A percentile compares a stretch with the other conserved stretches of the same genome.
Evolutionary conservation across 2,329 filamentous ascomycete genomes (phyloP).

Genomic region (Sarocladiaceae sp.): DNA sequence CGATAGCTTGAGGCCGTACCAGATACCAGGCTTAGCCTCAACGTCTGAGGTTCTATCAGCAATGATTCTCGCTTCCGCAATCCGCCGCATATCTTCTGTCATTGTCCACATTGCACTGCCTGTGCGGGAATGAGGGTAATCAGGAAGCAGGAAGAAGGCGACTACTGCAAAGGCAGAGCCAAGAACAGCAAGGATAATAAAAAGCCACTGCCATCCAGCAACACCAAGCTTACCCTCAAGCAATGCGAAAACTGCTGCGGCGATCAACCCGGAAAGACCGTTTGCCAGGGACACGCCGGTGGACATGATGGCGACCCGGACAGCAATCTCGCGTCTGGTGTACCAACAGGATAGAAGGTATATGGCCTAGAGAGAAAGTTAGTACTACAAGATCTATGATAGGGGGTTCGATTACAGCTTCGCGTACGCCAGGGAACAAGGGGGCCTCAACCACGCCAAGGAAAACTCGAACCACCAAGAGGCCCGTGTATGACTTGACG

Average conservation of each 20-base stretch:
- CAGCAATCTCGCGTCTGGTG: conserved; percentile 16
- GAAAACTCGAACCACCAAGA: conserved; percentile 13
- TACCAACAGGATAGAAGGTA: conserved; percentile 20
- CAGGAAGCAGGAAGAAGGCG: conserved; percentile 14
- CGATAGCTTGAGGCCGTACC: background rate
- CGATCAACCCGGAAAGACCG: conserved; percentile 17
- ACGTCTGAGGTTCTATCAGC: conserved; percentile 11
- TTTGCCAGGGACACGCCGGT: conserved; percentile 15
- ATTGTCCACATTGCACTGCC: conserved; percentile 14
- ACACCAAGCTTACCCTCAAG: conserved; percentile 38
- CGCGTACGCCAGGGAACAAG: conserved; percentile 11
- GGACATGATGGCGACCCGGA: conserved; percentile 19
- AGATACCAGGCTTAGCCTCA: background rate
- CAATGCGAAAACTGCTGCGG: conserved; percentile 23
- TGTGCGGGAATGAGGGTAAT: conserved; percentile 12
- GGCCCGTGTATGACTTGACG: conserved; percentile 9
- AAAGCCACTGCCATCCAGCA: conserved; percentile 58
- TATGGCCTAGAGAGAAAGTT: conserved; percentile 8
- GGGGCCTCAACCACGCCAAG: conserved; percentile 15
- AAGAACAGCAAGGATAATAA: conserved; percentile 55
- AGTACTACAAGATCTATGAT: background rate
- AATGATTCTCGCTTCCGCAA: conserved; percentile 14
- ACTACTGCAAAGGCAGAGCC: conserved; percentile 15
- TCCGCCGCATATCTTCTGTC: conserved; percentile 9
- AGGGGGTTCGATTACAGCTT: background rate